Evolutionary conservation across 2,329 filamentous ascomycete species (phyloP).

Genomic region (Fusarium odoratissimum): DNA sequence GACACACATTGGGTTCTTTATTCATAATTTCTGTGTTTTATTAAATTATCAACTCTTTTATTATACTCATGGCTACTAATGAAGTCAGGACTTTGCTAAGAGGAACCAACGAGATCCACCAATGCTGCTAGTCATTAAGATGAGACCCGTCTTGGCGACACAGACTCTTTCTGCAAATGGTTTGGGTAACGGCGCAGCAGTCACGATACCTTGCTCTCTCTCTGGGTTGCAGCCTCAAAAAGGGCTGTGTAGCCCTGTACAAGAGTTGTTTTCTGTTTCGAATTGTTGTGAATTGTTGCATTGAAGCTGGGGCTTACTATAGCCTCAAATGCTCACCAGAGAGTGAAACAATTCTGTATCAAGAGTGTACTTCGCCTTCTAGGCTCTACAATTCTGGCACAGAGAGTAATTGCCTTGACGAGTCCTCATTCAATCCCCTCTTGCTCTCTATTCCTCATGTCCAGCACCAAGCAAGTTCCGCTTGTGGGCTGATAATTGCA

Average conservation of each 20-base stretch:
- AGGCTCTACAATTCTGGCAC: neutral
- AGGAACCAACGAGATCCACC: conserved; percentile 32
- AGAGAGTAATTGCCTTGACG: neutral
- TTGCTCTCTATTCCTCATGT: neutral
- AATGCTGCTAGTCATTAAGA: conserved; percentile 41
- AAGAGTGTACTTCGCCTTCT: neutral
- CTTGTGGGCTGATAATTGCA: conserved; percentile 34
- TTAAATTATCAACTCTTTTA: neutral
- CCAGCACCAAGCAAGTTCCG: conserved; percentile 8
- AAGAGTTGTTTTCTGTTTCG: conserved; percentile 24
- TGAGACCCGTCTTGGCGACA: conserved; percentile 43
- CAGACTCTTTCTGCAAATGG: conserved; percentile 27
- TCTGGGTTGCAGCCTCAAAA: conserved; percentile 2
- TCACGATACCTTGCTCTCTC: conserved; percentile 19
- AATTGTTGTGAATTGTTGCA: conserved; percentile 31
- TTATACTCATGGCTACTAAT: conserved; percentile 5
- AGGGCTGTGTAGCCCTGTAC: conserved; percentile 34
- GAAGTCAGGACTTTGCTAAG: conserved; percentile 16
- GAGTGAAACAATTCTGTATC: conserved; percentile 12
- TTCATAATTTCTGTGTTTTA: conserved; percentile 10
- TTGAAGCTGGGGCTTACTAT: conserved; percentile 3
- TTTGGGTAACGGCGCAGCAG: conserved; percentile 39
- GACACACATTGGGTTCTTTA: conserved; percentile 8
- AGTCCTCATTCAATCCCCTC: neutral
- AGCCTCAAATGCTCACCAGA: conserved; percentile 4